phyloP scores from a whole-genome alignment of 441 rosid genomes.

The Mallotus repandus region DNA sequence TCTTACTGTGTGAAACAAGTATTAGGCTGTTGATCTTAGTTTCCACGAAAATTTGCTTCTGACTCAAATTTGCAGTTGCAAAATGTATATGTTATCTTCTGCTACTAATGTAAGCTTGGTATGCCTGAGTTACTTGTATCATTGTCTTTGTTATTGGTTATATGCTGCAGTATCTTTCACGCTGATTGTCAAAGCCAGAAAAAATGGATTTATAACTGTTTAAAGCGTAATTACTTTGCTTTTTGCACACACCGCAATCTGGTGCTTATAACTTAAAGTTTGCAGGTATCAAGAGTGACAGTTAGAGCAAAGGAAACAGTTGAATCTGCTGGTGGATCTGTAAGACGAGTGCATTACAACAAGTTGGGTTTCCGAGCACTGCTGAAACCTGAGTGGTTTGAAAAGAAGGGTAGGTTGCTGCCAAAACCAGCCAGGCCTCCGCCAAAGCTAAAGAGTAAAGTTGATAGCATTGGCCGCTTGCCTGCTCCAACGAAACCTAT shows the following conservation, averaged over 20 bases:
- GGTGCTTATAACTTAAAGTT: slow-evolving; percentile 3
- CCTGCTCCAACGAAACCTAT: slow-evolving; percentile 92
- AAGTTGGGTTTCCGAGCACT: slow-evolving; percentile 77
- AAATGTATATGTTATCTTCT: not conserved
- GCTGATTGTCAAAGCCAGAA: not conserved
- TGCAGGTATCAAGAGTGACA: slow-evolving; percentile 83
- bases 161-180: not conserved
- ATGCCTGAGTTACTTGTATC: not conserved
- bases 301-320: slow-evolving; percentile 85
- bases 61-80: not conserved
- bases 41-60: too few species aligned
- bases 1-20: not conserved
- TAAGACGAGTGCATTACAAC: slow-evolving; percentile 88
- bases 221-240: not conserved
- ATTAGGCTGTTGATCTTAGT: too few species aligned
- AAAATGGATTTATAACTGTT: not conserved
- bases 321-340: slow-evolving; percentile 90
- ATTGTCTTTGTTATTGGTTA: not conserved
- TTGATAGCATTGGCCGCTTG: slow-evolving; percentile 84
- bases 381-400: slow-evolving; percentile 93
- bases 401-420: slow-evolving; percentile 88
- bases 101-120: not conserved
- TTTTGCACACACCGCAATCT: not conserved
- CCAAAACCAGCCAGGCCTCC: slow-evolving; percentile 89
- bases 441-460: slow-evolving; percentile 76